These are phyloP conservation scores for Erodium maritimum DNA, from an alignment of 345 rosid species.

Conservation along the genomic window DNA sequence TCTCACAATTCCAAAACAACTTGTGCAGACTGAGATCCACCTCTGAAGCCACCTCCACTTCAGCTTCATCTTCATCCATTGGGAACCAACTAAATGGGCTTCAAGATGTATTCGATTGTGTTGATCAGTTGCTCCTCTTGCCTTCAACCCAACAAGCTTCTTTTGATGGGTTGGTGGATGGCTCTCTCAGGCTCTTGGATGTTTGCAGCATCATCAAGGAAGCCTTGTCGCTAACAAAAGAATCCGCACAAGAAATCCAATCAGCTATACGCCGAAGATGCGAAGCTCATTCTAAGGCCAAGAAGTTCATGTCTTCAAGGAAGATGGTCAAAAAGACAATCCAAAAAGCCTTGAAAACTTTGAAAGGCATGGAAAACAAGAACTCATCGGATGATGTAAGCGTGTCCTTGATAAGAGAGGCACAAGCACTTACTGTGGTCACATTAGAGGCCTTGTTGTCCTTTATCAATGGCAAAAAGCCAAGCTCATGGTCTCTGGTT, in stretches of 20 bases:
- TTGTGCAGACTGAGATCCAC: constrained; percentile 16
- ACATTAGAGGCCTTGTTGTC: constrained; percentile 26
- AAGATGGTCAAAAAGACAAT: no score
- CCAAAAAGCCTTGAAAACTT: constrained; percentile 22
- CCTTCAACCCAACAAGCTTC: constrained; percentile 12
- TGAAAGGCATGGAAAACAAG: constrained; percentile 17
- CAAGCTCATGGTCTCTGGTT: constrained; percentile 21
- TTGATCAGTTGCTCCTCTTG: constrained; percentile 12
- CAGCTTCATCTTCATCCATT: constrained; percentile 12
- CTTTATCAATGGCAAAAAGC: constrained; percentile 26
- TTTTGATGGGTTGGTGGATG: constrained; percentile 13
- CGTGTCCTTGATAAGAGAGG: constrained; percentile 17
- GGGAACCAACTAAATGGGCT: constrained; percentile 6
- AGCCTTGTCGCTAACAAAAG: constrained; percentile 16
- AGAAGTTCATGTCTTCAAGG: no score
- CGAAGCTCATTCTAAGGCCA: no score
- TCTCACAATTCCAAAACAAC: constrained; percentile 15
- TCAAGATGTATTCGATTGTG: constrained; percentile 16
- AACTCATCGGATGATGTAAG: constrained; percentile 2
- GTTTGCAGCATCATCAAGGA: constrained; percentile 11
- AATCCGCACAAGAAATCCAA: no score
- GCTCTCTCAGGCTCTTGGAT: constrained; percentile 19
- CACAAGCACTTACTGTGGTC: constrained; percentile 16
- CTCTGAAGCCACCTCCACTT: constrained; percentile 12
- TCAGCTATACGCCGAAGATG: no score